Conservation (phyloP, 495 filamentous ascomycete species). For the Penicillium dipodomyicola region DNA sequence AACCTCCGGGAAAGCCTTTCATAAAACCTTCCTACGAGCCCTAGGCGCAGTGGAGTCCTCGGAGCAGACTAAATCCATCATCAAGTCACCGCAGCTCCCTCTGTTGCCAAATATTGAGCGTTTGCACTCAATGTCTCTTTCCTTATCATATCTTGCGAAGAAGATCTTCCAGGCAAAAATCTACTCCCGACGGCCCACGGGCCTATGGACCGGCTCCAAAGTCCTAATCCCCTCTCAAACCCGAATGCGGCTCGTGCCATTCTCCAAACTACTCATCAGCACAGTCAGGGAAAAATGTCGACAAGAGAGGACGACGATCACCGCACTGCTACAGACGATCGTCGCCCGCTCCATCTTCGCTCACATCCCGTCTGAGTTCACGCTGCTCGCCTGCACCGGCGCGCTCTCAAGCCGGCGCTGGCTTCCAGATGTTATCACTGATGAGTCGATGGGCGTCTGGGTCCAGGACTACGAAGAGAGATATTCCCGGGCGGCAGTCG, state of each 20-base stretch:
- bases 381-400: conserved; percentile 21
- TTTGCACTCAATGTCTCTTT: conserved; percentile 28
- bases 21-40: conserved; percentile 31
- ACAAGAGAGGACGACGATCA: conserved; percentile 38
- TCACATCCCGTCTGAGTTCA: conserved; percentile 25
- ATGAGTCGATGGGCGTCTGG: conserved; percentile 41
- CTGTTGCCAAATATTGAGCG: conserved; percentile 34
- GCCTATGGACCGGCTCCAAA: conserved; percentile 28
- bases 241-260: conserved; percentile 17
- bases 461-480: conserved; percentile 28
- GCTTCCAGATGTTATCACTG: conserved; percentile 32
- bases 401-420: conserved; percentile 37
- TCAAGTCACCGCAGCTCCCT: conserved; percentile 28
- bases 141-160: conserved; percentile 23
- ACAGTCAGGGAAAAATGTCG: conserved; percentile 27
- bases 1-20: conserved; percentile 37
- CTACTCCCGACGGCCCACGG: conserved; percentile 19
- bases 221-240: conserved; percentile 23
- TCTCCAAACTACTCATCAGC: conserved; percentile 22
- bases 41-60: conserved; percentile 14
- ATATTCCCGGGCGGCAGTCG: conserved; percentile 12
- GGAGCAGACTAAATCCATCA: conserved; percentile 22
- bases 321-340: conserved; percentile 33
- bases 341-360: conserved; percentile 37
- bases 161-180: conserved; percentile 31